phyloP scores from a whole-genome alignment of 768 basidiomycete genomes.

The Boletus rubropictus region DNA sequence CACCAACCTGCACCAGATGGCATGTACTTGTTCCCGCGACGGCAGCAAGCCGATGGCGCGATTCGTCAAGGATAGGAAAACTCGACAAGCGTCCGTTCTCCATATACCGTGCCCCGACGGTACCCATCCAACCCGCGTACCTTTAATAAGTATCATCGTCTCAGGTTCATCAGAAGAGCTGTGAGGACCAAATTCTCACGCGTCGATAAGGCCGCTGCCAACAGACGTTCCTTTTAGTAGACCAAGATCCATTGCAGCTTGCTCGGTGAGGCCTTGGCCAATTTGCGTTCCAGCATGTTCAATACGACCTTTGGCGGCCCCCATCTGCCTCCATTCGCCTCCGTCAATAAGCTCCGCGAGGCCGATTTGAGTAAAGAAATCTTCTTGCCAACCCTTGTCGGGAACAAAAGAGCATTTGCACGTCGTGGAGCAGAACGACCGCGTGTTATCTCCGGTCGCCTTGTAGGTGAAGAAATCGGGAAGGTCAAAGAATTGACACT shows the following conservation, averaged over 20 bases:
- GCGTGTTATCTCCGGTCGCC: constrained; percentile 63
- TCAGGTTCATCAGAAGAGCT: neutral
- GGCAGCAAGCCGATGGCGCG: constrained; percentile 77
- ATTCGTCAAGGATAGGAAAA: constrained; percentile 66
- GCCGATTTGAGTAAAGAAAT: constrained; percentile 85
- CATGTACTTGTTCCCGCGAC: constrained; percentile 97
- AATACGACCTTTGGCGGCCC: constrained; percentile 56
- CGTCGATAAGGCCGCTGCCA: constrained; percentile 93
- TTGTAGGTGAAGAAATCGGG: constrained; percentile 96
- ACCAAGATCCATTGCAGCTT: constrained; percentile 81
- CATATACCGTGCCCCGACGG: constrained; percentile 73
- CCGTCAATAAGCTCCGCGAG: constrained; percentile 62
- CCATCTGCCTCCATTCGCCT: constrained; percentile 65
- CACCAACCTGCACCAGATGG: constrained; percentile 77
- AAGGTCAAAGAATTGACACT: constrained; percentile 82
- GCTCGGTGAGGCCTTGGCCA: constrained; percentile 71
- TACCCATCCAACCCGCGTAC: constrained; percentile 97
- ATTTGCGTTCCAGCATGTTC: constrained; percentile 82
- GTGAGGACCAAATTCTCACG: constrained; percentile 42
- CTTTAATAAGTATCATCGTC: constrained; percentile 29
- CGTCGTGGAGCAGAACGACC: constrained; percentile 89
- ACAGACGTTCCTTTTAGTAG: constrained; percentile 83
- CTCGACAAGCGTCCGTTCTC: constrained; percentile 48
- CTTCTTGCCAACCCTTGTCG: constrained; percentile 78
- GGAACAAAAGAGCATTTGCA: constrained; percentile 97